Evolutionary conservation across 768 basidiomycete species (phyloP).

Genomic region (Omphalotus guepiniiformis): DNA sequence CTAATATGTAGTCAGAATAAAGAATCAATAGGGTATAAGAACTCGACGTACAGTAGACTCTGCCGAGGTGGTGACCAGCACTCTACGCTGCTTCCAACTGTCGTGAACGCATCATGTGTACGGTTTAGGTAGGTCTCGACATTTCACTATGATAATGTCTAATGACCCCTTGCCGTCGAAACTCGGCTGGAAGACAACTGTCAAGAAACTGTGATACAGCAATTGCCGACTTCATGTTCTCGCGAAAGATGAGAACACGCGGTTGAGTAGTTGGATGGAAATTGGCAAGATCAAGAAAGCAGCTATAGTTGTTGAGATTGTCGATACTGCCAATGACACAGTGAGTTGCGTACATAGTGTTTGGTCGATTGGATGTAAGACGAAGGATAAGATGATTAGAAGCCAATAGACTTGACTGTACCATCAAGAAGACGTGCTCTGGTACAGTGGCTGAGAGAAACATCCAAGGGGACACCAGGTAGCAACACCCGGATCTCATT

Average conservation of each 20-base stretch:
- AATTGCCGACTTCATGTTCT: neutral
- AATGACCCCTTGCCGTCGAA: neutral
- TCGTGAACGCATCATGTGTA: conserved; percentile 15
- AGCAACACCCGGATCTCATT: neutral
- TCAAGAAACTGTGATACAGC: neutral
- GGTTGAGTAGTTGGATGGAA: neutral
- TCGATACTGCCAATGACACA: neutral
- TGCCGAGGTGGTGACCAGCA: conserved; percentile 14
- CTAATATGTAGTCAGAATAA: neutral
- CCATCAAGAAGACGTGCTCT: neutral
- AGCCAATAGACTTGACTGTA: neutral
- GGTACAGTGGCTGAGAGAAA: conserved; percentile 5
- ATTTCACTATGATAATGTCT: conserved; percentile 3
- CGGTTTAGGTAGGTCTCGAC: conserved; percentile 16
- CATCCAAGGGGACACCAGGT: conserved; percentile 1
- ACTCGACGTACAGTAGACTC: conserved; percentile 9
- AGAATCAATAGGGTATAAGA: neutral
- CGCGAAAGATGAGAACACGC: conserved; percentile 4
- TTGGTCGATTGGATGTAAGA: conserved; percentile 3
- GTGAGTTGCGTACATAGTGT: conserved; percentile 11
- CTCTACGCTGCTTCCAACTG: conserved; percentile 6
- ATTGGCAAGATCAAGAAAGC: neutral
- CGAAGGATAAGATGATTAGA: neutral
- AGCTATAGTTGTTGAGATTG: conserved; percentile 2
- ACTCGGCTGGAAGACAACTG: neutral